Evolutionary conservation across 2,329 filamentous ascomycete species (phyloP).

Genomic region (Fonsecaea erecta): DNA sequence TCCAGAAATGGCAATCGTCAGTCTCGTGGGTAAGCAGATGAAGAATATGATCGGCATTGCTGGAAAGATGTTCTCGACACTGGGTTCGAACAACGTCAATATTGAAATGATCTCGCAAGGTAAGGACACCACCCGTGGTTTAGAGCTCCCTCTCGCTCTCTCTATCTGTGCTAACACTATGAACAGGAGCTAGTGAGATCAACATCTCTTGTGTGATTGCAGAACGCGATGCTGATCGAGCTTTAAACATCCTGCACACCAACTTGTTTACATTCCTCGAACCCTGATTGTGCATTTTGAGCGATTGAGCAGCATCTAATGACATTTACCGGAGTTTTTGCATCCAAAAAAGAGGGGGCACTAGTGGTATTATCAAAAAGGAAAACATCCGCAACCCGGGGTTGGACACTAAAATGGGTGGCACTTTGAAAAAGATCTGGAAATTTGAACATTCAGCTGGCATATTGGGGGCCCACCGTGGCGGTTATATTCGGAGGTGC

Average conservation of each 20-base stretch:
- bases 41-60: conserved; percentile 96
- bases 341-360: conserved; percentile 12
- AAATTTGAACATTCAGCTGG: conserved; percentile 1
- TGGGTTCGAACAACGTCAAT: conserved; percentile 92
- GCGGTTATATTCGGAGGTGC: neutral
- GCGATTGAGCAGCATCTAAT: conserved; percentile 24
- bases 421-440: neutral
- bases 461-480: neutral
- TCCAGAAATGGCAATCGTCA: conserved; percentile 91
- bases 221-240: conserved; percentile 84
- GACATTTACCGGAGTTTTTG: conserved; percentile 23
- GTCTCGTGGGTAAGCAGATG: conserved; percentile 91
- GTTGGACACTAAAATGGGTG: conserved; percentile 1
- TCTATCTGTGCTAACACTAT: conserved; percentile 19
- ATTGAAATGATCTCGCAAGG: conserved; percentile 99
- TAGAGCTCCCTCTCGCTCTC: conserved; percentile 2
- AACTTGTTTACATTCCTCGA: conserved; percentile 96
- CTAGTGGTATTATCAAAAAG: conserved; percentile 7
- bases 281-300: conserved; percentile 44
- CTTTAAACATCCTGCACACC: conserved; percentile 94
- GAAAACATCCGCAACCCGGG: neutral
- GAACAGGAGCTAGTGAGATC: conserved; percentile 89
- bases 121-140: conserved; percentile 49
- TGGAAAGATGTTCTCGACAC: conserved; percentile 90
- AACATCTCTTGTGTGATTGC: conserved; percentile 99